Conservation (phyloP, 202 grass and related monocot genomes). For the Elaeis oleifera region DNA sequence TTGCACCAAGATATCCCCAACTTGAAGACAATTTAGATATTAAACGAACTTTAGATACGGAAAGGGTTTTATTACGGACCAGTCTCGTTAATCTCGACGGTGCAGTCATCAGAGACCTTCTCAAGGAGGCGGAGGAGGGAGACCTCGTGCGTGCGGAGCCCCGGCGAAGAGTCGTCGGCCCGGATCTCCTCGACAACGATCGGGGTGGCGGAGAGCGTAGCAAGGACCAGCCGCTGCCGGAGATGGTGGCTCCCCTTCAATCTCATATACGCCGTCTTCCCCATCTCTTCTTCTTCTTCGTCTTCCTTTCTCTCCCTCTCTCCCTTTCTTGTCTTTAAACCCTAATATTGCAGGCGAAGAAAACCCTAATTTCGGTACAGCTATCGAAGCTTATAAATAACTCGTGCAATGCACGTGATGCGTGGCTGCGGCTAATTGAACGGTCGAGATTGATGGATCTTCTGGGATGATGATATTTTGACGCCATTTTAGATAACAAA, state of each 20-base stretch:
- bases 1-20: not conserved
- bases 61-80: constrained; percentile 16
- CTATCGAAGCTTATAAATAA: too few species aligned
- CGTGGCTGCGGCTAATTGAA: too few species aligned
- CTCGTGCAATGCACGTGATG: too few species aligned
- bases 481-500: too few species aligned
- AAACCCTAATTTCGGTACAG: too few species aligned
- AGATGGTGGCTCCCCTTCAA: constrained; percentile 53
- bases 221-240: constrained; percentile 71
- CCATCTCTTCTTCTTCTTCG: constrained; percentile 30
- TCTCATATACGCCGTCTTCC: constrained; percentile 27
- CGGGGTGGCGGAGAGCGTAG: constrained; percentile 53
- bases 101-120: constrained; percentile 68
- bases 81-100: constrained; percentile 69
- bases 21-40: too few species aligned
- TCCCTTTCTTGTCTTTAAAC: not conserved
- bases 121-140: constrained; percentile 82
- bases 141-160: constrained; percentile 65
- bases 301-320: not conserved
- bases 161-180: constrained; percentile 50
- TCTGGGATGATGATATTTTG: too few species aligned
- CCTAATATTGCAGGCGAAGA: not conserved
- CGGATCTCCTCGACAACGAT: constrained; percentile 73
- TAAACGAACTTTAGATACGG: too few species aligned
- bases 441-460: too few species aligned